phyloP scores from a whole-genome alignment of 805 yeast genomes.

The Starmerella stigmatis region DNA sequence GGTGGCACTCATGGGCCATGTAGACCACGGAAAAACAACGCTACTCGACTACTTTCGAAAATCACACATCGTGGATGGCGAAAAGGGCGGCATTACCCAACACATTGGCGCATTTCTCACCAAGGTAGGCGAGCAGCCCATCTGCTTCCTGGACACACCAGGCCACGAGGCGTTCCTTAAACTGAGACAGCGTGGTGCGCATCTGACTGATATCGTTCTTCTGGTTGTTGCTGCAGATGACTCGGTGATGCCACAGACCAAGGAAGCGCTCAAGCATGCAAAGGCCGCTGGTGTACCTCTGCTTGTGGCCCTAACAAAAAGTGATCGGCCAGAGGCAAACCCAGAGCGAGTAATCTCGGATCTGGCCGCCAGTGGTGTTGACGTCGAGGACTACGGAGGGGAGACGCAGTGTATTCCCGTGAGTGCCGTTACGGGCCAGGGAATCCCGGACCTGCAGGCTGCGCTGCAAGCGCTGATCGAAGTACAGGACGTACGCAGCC shows the following conservation, averaged over 20 bases:
- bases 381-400: slow-evolving; percentile 89
- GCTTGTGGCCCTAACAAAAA: slow-evolving; percentile 86
- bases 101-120: slow-evolving; percentile 96
- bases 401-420: slow-evolving; percentile 83
- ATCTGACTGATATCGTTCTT: slow-evolving; percentile 81
- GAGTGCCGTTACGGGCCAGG: slow-evolving; percentile 80
- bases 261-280: slow-evolving; percentile 90
- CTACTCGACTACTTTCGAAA: slow-evolving; percentile 77
- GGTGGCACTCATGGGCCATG: slow-evolving; percentile 98
- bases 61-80: slow-evolving; percentile 71
- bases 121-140: slow-evolving; percentile 73
- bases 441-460: slow-evolving; percentile 84
- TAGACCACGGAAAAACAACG: slow-evolving; percentile 96
- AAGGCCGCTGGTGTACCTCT: slow-evolving; percentile 69
- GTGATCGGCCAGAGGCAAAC: slow-evolving; percentile 70
- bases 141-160: slow-evolving; percentile 92
- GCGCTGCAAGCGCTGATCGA: slow-evolving; percentile 79
- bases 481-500: slow-evolving; percentile 62
- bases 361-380: slow-evolving; percentile 63
- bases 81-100: slow-evolving; percentile 95
- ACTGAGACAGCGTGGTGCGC: slow-evolving; percentile 95
- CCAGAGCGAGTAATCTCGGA: slow-evolving; percentile 70
- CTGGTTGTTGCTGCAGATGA: slow-evolving; percentile 96
- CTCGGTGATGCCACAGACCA: slow-evolving; percentile 94
- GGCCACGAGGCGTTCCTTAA: slow-evolving; percentile 96